These are phyloP conservation scores for Trichophyton simii DNA, from an alignment of 2,329 filamentous ascomycete genomes.

Conservation along the genomic window DNA sequence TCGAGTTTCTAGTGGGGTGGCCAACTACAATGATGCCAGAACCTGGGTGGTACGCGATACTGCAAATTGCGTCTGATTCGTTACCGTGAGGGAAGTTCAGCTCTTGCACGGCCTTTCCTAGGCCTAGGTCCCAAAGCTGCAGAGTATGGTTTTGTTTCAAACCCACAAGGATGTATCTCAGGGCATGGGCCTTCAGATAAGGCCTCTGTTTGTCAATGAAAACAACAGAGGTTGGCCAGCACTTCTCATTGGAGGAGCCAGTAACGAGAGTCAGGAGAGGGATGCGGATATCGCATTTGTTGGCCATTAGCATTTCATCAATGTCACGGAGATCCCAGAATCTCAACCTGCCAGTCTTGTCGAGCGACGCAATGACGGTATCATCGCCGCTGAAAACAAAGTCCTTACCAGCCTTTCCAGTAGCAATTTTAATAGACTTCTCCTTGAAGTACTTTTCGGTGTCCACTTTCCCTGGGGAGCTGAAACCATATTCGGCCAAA, in stretches of 20 bases:
- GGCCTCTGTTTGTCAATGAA: slow-evolving; percentile 93
- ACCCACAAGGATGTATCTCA: slow-evolving; percentile 91
- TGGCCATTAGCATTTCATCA: slow-evolving; percentile 38
- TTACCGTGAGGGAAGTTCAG: slow-evolving; percentile 92
- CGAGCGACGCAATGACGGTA: slow-evolving; percentile 81
- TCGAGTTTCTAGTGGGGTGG: slow-evolving; percentile 89
- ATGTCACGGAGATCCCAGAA: slow-evolving; percentile 95
- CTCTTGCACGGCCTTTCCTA: slow-evolving; percentile 92
- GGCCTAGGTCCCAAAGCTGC: slow-evolving; percentile 93
- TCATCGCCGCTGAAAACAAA: slow-evolving; percentile 97
- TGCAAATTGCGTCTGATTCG: slow-evolving; percentile 95
- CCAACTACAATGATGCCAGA: slow-evolving; percentile 91
- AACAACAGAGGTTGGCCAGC: slow-evolving; percentile 90
- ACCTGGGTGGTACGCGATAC: slow-evolving; percentile 81
- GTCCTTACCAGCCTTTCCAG: slow-evolving; percentile 95
- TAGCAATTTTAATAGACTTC: slow-evolving; percentile 84
- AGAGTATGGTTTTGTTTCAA: slow-evolving; percentile 99
- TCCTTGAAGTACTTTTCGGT: slow-evolving; percentile 79
- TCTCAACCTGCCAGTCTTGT: slow-evolving; percentile 91
- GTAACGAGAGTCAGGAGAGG: slow-evolving; percentile 79
- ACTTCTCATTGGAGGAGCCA: slow-evolving; percentile 78
- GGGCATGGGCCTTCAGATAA: slow-evolving; percentile 75
- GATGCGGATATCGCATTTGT: slow-evolving; percentile 60
- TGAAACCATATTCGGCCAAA: slow-evolving; percentile 39
- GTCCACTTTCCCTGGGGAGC: slow-evolving; percentile 51